These are phyloP conservation scores for Solanum hybrid DNA, from an alignment of 305 asterid species.

Conservation along the genomic window DNA sequence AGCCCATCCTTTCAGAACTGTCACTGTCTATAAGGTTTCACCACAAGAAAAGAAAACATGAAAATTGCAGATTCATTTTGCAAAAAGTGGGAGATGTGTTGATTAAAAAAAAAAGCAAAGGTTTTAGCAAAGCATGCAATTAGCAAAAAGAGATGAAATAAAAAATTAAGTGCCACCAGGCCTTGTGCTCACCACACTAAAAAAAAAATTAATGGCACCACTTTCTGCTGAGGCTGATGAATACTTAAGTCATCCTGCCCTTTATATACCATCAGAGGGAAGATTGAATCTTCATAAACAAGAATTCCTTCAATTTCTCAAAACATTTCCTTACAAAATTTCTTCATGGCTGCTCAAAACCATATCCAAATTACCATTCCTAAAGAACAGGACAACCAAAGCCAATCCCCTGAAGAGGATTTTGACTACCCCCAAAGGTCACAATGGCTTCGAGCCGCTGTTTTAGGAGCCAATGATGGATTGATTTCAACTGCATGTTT, in stretches of 20 bases:
- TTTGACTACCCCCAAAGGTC: conserved; percentile 22
- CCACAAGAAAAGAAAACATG: background rate
- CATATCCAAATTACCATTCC: conserved; percentile 23
- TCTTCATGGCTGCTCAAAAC: conserved; percentile 27
- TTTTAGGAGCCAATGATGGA: conserved; percentile 36
- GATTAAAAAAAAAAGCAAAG: background rate
- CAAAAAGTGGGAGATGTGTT: background rate
- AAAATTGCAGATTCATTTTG: background rate
- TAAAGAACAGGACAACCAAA: conserved; percentile 9
- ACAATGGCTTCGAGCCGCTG: conserved; percentile 32
- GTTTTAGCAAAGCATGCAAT: background rate
- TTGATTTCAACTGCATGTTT: conserved; percentile 31
- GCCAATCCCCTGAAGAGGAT: conserved; percentile 14
- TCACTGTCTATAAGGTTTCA: background rate
- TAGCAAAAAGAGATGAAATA: background rate
- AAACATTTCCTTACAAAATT: background rate
- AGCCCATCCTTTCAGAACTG: background rate
- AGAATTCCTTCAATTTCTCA: background rate
- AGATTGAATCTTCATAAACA: background rate
- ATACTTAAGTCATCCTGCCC: background rate
- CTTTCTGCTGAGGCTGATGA: background rate
- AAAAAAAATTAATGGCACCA: background rate
- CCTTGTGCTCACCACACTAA: conserved; percentile 13
- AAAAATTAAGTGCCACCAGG: background rate
- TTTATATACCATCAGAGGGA: background rate